Conservation (phyloP, 441 rosid species). For the Hypseocharis bilobata region DNA sequence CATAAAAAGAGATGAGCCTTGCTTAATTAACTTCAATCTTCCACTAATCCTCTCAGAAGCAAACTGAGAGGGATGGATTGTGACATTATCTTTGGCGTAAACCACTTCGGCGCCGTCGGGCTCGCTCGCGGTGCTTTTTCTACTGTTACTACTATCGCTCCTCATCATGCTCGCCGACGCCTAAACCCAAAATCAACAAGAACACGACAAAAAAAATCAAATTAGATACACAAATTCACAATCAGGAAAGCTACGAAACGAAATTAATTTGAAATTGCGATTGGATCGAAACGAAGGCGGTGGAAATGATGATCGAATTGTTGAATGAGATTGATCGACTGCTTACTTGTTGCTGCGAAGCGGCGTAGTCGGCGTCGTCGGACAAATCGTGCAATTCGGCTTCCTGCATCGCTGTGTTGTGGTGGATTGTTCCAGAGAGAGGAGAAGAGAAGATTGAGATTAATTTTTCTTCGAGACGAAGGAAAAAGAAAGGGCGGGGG, state of each 20-base stretch:
- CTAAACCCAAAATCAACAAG: conserved; percentile 26
- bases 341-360: conserved; percentile 66
- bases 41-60: conserved; percentile 91
- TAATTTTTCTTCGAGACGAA: neutral
- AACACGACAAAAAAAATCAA: conserved; percentile 13
- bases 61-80: conserved; percentile 88
- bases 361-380: conserved; percentile 96
- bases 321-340: conserved; percentile 11
- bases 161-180: conserved; percentile 63
- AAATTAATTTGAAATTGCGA: neutral
- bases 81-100: conserved; percentile 64
- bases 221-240: neutral
- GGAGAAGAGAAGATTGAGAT: conserved; percentile 2
- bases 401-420: conserved; percentile 50
- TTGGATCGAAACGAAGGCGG: neutral
- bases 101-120: conserved; percentile 66
- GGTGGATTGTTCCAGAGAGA: conserved; percentile 1
- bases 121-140: conserved; percentile 42
- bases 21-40: conserved; percentile 76
- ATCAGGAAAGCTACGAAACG: neutral
- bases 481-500: neutral
- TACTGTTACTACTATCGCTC: conserved; percentile 44
- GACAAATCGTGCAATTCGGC: conserved; percentile 74
- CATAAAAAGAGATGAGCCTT: conserved; percentile 59
- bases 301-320: neutral